These are phyloP conservation scores for Mortierella sp. DNA, from an alignment of 371 early-diverging fungal genomes.

Conservation along the genomic window DNA sequence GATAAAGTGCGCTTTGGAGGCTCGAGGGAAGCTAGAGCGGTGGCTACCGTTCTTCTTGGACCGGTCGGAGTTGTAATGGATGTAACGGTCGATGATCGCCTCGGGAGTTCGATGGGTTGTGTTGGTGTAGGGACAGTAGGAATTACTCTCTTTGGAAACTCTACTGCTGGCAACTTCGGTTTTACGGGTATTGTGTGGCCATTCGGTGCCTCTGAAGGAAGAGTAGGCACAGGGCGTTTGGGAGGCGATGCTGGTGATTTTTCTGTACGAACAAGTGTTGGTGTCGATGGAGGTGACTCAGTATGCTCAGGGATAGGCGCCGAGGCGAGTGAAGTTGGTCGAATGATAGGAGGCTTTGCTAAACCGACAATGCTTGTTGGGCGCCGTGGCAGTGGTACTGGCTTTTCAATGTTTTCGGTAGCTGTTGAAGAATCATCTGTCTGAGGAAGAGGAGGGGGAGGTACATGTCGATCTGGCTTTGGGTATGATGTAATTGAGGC, in stretches of 20 bases:
- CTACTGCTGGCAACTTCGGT: neutral
- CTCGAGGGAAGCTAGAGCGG: neutral
- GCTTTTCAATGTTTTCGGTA: neutral
- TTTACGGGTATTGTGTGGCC: neutral
- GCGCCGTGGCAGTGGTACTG: slow-evolving; percentile 3
- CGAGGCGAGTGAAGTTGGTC: slow-evolving; percentile 1
- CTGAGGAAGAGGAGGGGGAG: neutral
- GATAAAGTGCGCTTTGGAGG: neutral
- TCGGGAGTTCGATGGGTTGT: neutral
- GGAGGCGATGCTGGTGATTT: neutral
- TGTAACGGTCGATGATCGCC: neutral
- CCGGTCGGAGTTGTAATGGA: neutral
- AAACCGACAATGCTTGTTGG: neutral
- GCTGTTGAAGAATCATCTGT: neutral
- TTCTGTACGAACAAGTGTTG: neutral
- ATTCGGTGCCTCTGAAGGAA: neutral
- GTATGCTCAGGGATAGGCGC: neutral
- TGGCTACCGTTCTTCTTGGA: neutral
- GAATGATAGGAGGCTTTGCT: slow-evolving; percentile 10
- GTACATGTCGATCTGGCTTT: slow-evolving; percentile 15
- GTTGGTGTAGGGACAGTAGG: neutral
- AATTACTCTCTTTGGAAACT: neutral
- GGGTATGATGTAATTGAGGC: neutral
- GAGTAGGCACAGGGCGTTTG: slow-evolving; percentile 2
- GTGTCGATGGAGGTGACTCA: neutral